Conservation (phyloP, 106 monocot species). For the Acorus gramineus region DNA sequence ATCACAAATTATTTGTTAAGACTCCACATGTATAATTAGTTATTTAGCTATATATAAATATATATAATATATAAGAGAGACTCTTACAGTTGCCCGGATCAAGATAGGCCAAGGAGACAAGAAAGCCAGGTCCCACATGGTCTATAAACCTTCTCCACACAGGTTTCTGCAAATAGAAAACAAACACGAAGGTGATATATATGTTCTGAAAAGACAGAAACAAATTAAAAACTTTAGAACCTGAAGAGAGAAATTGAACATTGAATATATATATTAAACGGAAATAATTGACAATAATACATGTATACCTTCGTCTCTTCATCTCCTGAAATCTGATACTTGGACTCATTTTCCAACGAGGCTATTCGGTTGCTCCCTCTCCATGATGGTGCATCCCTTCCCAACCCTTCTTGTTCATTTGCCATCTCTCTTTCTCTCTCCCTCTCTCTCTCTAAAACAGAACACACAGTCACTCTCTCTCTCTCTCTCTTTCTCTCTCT, state of each 20-base stretch:
- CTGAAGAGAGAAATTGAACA: too few relatives aligned
- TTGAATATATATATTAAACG: too few relatives aligned
- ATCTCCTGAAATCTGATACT: too few relatives aligned
- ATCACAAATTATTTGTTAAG: background rate
- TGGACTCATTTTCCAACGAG: background rate
- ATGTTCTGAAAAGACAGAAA: too few relatives aligned
- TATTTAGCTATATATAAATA: too few relatives aligned
- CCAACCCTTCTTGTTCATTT: background rate
- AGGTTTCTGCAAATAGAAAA: background rate
- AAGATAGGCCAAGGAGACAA: slow-evolving; percentile 77
- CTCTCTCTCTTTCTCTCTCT: slow-evolving; percentile 6
- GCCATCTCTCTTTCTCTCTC: background rate
- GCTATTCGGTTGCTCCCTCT: slow-evolving; percentile 9
- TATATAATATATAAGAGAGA: background rate
- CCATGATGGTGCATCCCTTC: background rate
- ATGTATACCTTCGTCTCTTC: too few relatives aligned
- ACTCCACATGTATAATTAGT: background rate
- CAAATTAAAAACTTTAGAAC: too few relatives aligned
- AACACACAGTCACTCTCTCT: background rate
- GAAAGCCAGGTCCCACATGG: slow-evolving; percentile 81
- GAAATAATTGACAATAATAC: too few relatives aligned
- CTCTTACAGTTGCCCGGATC: slow-evolving; percentile 68
- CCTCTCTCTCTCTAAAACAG: background rate
- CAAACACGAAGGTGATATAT: too few relatives aligned
- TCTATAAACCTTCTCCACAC: slow-evolving; percentile 59